Evolutionary conservation across 768 basidiomycete genomes (phyloP).

Genomic region (Tylopilus intermedius): DNA sequence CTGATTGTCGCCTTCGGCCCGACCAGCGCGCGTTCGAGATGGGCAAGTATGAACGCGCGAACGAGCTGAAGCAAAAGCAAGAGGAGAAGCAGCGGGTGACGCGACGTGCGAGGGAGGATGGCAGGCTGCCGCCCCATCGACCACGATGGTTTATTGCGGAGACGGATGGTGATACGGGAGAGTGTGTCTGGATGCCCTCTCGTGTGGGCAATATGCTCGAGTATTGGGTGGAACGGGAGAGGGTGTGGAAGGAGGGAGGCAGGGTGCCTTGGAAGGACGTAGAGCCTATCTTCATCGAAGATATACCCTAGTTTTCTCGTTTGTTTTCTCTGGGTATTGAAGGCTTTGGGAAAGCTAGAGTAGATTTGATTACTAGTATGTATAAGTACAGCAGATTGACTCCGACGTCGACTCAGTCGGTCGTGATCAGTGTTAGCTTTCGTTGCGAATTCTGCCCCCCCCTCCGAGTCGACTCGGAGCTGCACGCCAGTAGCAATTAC

Average conservation of each 20-base stretch:
- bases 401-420: no score
- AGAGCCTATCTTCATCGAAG: slow-evolving; percentile 78
- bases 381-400: no score
- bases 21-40: slow-evolving; percentile 94
- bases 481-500: no score
- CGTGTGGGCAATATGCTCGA: slow-evolving; percentile 51
- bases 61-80: slow-evolving; percentile 69
- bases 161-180: slow-evolving; percentile 84
- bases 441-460: no score
- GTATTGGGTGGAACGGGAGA: slow-evolving; percentile 82
- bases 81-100: slow-evolving; percentile 78
- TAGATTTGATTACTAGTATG: neutral
- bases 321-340: neutral
- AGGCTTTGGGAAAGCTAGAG: slow-evolving; percentile 2
- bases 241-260: slow-evolving; percentile 44
- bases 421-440: no score
- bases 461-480: no score
- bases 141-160: slow-evolving; percentile 86
- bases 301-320: slow-evolving; percentile 17
- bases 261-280: slow-evolving; percentile 56
- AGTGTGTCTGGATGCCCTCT: slow-evolving; percentile 79
- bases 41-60: slow-evolving; percentile 80
- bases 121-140: slow-evolving; percentile 60
- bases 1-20: slow-evolving; percentile 87
- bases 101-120: slow-evolving; percentile 70